Evolutionary conservation across 2,329 filamentous ascomycete genomes (phyloP).

Genomic region (Pyricularia sp.): DNA sequence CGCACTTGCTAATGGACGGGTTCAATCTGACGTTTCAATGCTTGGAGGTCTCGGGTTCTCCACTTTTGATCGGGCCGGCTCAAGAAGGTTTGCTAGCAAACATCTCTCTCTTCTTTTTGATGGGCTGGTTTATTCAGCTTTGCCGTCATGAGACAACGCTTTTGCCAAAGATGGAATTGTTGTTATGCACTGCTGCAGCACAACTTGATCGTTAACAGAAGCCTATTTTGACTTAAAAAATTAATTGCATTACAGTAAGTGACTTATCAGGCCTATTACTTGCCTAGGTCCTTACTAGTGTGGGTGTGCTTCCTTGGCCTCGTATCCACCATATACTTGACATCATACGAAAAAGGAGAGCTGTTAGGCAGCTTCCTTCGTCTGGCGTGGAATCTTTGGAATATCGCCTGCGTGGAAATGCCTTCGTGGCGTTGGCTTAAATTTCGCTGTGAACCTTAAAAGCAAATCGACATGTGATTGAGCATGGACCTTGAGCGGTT

Average conservation of each 20-base stretch:
- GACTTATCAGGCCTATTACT: too few relatives aligned
- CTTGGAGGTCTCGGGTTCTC: background rate
- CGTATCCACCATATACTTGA: background rate
- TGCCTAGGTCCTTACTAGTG: background rate
- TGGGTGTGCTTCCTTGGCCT: background rate
- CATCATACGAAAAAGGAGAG: background rate
- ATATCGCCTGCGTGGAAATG: background rate
- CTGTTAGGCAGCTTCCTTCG: background rate
- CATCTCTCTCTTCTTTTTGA: background rate
- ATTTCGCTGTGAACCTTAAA: background rate
- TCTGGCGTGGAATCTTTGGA: background rate
- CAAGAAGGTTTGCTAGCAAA: background rate
- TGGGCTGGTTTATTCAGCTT: background rate
- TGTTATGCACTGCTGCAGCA: background rate
- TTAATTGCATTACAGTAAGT: background rate
- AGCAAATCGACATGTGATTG: background rate
- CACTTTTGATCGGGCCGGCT: background rate
- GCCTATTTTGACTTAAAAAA: background rate
- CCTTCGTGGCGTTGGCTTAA: background rate
- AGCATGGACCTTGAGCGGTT: background rate
- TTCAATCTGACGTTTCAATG: background rate
- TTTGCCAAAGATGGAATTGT: background rate
- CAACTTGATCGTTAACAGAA: background rate
- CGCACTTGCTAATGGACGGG: background rate
- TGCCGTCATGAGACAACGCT: background rate